These are phyloP conservation scores for Dipodascus albidus DNA, from an alignment of 805 yeast genomes.

Conservation along the genomic window DNA sequence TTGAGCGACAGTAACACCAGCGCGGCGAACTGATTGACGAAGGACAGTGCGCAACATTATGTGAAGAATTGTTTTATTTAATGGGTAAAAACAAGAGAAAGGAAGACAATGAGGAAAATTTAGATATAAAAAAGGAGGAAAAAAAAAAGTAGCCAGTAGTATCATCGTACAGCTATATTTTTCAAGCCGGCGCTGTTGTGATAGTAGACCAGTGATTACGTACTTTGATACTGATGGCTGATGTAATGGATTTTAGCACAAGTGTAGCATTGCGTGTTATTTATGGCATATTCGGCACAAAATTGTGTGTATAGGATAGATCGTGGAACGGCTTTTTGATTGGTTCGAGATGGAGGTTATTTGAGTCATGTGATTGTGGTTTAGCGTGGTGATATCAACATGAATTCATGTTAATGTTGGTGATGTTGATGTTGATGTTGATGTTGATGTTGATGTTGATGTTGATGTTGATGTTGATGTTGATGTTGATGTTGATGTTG, in stretches of 20 bases:
- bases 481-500: no score
- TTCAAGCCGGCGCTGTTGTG: not conserved
- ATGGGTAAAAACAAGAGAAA: not conserved
- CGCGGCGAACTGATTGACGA: slow-evolving; percentile 29
- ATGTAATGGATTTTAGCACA: not conserved
- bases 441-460: no score
- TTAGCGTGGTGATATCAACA: no score
- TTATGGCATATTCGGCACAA: not conserved
- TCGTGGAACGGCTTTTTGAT: not conserved
- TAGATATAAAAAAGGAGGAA: not conserved
- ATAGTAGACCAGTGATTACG: not conserved
- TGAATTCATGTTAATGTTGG: no score
- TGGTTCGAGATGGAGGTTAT: not conserved
- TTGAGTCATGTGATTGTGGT: not conserved
- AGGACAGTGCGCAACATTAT: slow-evolving; percentile 30
- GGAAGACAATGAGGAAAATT: not conserved
- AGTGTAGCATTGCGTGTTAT: not conserved
- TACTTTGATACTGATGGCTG: not conserved
- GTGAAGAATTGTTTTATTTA: slow-evolving; percentile 1
- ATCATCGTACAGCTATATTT: not conserved
- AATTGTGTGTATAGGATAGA: no score
- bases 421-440: no score
- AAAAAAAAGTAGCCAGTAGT: slow-evolving; percentile 1
- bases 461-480: no score
- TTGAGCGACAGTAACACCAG: slow-evolving; percentile 24